phyloP scores from a whole-genome alignment of 1,284 basidiomycete species.

The Rugosomyces carneus region DNA sequence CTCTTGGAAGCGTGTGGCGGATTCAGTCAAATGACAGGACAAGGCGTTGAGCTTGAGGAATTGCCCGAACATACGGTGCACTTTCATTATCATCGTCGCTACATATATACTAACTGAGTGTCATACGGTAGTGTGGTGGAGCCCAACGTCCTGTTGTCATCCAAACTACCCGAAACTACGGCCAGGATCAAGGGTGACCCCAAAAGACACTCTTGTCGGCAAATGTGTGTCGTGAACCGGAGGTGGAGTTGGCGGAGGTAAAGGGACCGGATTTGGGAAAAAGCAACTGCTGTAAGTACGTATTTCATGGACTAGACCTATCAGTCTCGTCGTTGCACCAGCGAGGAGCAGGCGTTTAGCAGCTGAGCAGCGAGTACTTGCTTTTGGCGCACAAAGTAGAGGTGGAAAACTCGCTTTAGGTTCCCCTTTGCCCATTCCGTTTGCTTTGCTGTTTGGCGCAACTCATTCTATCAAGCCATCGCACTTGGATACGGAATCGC shows the following conservation, averaged over 20 bases:
- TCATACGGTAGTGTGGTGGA: slow-evolving; percentile 63
- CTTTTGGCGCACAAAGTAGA: slow-evolving; percentile 30
- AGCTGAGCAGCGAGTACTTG: slow-evolving; percentile 53
- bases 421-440: background rate
- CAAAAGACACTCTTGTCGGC: slow-evolving; percentile 52
- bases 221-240: slow-evolving; percentile 49
- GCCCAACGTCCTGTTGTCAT: slow-evolving; percentile 49
- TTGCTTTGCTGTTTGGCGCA: too few relatives aligned
- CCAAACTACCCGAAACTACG: slow-evolving; percentile 32
- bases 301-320: background rate
- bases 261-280: slow-evolving; percentile 61
- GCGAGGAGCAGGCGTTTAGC: slow-evolving; percentile 70
- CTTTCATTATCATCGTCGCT: background rate
- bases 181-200: slow-evolving; percentile 58
- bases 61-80: slow-evolving; percentile 71
- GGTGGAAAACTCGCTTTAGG: slow-evolving; percentile 15
- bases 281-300: slow-evolving; percentile 62
- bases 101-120: slow-evolving; percentile 4
- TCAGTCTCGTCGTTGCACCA: slow-evolving; percentile 66
- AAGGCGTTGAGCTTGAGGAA: slow-evolving; percentile 46
- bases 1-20: slow-evolving; percentile 59
- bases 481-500: slow-evolving; percentile 18
- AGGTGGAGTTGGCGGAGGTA: slow-evolving; percentile 38
- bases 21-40: slow-evolving; percentile 50
- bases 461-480: slow-evolving; percentile 11